A percentile compares a stretch with the other conserved stretches of the same genome.
Evolutionary conservation across 495 filamentous ascomycete genomes (phyloP).

Genomic region (Pyronema domesticum): DNA sequence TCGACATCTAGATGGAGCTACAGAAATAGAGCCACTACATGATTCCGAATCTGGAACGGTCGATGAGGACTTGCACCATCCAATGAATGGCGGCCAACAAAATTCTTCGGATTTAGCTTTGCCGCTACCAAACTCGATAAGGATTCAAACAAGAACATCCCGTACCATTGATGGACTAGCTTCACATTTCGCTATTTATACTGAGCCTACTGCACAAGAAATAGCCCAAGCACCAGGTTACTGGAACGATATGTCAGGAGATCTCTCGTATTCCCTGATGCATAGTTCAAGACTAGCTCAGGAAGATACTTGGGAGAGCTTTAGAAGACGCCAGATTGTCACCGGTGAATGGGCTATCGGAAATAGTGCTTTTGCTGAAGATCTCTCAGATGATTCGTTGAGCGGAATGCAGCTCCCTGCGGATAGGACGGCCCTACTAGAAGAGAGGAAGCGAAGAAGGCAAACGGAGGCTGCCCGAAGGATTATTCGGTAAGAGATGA

Average conservation of each 20-base stretch:
- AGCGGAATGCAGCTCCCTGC: not conserved
- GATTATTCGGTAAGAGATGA: not conserved
- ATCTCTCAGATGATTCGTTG: constrained; percentile 1
- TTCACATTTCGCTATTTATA: not conserved
- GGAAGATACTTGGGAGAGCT: not conserved
- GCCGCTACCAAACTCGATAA: not conserved
- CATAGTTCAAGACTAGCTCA: not conserved
- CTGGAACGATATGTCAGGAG: too few relatives aligned
- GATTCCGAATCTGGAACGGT: not conserved
- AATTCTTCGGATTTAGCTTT: not conserved
- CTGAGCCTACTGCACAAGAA: too few relatives aligned
- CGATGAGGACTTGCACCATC: not conserved
- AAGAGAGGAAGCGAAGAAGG: constrained; percentile 2
- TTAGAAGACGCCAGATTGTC: not conserved
- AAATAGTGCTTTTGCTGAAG: not conserved
- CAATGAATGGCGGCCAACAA: not conserved
- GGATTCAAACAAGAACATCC: not conserved
- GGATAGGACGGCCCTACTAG: not conserved
- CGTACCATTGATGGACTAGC: not conserved
- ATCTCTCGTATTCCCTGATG: too few relatives aligned
- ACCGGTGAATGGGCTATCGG: not conserved
- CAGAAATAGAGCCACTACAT: not conserved
- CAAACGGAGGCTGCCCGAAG: constrained; percentile 6
- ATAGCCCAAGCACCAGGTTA: too few relatives aligned
- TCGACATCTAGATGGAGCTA: not conserved